Evolutionary conservation across 345 rosid genomes (phyloP).

Genomic region (Arabidopsis suecica): DNA sequence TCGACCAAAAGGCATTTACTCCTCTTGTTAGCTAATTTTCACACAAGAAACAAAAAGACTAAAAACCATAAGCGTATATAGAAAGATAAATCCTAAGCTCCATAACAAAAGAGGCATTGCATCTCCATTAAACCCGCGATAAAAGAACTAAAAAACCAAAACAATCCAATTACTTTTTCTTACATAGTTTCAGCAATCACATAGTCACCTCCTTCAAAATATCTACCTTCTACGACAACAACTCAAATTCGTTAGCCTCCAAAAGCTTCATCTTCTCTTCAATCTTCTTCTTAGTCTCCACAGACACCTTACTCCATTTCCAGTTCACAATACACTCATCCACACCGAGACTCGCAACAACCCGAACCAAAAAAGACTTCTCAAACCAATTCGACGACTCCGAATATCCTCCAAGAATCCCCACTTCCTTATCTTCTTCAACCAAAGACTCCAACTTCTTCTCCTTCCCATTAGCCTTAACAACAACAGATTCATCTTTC

Average conservation of each 20-base stretch:
- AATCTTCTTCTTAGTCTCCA: constrained; percentile 17
- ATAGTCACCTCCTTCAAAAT: background rate
- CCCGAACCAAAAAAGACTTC: constrained; percentile 3
- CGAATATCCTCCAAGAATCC: background rate
- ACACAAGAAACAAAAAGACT: background rate
- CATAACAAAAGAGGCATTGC: background rate
- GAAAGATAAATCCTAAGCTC: background rate
- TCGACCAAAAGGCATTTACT: too few species aligned
- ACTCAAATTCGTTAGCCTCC: background rate
- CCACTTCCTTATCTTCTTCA: background rate
- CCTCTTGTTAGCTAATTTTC: background rate
- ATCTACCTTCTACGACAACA: background rate
- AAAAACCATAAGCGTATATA: background rate
- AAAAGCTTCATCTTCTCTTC: constrained; percentile 5
- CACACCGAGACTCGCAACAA: constrained; percentile 1
- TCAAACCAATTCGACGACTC: constrained; percentile 24
- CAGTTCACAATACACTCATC: constrained; percentile 4
- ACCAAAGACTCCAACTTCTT: background rate
- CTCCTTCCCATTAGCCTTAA: background rate
- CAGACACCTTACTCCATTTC: background rate
- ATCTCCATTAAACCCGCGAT: background rate
- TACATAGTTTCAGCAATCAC: background rate
- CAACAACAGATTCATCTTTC: background rate
- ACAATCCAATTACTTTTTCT: background rate
- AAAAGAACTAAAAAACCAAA: background rate